Percentiles rank a stretch among this genome's conserved stretches.
Conservation (phyloP, 1,139 yeast genomes). For the Saccharomycopsis hybrid region DNA sequence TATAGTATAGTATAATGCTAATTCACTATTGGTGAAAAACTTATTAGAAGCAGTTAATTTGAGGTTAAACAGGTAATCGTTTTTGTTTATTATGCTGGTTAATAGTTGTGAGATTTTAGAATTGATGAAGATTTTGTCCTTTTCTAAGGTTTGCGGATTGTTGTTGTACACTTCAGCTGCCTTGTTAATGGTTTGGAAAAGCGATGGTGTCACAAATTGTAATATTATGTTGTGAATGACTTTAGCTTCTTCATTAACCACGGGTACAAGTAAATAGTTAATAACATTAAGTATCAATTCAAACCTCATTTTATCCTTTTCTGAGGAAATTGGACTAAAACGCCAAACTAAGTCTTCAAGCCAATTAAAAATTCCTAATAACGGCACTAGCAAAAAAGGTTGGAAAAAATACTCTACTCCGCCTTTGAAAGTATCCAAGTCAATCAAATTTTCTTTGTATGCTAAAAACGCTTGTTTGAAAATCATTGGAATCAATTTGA, state of each 20-base stretch:
- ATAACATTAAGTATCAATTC: constrained; percentile 13
- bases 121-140: constrained; percentile 2
- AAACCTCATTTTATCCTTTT: constrained; percentile 3
- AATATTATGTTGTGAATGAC: constrained; percentile 18
- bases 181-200: constrained; percentile 5
- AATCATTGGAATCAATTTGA: constrained; percentile 63
- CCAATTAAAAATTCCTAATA: constrained; percentile 38
- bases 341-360: constrained; percentile 35
- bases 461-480: constrained; percentile 71
- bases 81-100: constrained; percentile 4
- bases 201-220: constrained; percentile 14
- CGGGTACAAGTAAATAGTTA: constrained; percentile 14
- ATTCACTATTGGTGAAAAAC: constrained; percentile 9
- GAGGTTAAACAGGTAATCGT: constrained; percentile 13
- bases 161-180: background rate
- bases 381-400: constrained; percentile 45
- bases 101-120: constrained; percentile 5
- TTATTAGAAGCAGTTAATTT: constrained; percentile 8
- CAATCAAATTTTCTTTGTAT: constrained; percentile 47
- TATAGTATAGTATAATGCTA: constrained; percentile 4
- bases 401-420: constrained; percentile 64
- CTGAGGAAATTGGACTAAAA: constrained; percentile 6
- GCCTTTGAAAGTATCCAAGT: constrained; percentile 41
- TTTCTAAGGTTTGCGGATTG: background rate
- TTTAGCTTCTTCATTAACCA: constrained; percentile 19